Evolutionary conservation across 768 basidiomycete species (phyloP), one percentile per base, ranked within the genome.

Genomic region (Termitomyces eurrhizus): DNA sequence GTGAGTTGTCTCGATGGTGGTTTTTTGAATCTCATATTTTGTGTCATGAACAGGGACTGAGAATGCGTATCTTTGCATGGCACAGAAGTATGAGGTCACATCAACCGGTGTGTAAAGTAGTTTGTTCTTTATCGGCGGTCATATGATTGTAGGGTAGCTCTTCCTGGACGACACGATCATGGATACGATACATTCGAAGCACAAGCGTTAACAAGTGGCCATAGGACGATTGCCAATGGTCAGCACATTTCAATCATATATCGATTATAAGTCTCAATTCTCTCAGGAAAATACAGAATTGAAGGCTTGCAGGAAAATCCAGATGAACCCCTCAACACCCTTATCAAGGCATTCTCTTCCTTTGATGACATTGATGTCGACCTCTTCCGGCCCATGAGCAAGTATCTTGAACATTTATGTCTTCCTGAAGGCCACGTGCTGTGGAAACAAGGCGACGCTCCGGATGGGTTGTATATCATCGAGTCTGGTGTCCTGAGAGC

Each of bases 381-480:
- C 7, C 79, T 85, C 59, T 89, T 92, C 74, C 72, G 75, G 12
- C 80, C 86, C 1, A 79, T 98, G 56, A 73, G 80, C 2, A 78
- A 83, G 0, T 96, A 93, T 74, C 85, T 99, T 64, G 80, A 86
- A 56, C 83, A 83, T 12, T 71, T 87, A 44, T 71, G 82, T 3
- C 70, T 90, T 0, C 75, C 84, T 0, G 78, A 81, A 6, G 89
- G 86, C 0, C 70, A 78, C 37, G 78, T 87, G 0, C 79, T 98
- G 0, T 98, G 93, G 92, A 78, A 74, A 11, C 88, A 88, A 60
- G 86, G 80, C 26, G 93, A 95, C 53, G 68, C 72, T 0, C 80
- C 94, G 0, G 89, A 94, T 67, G 93, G 90, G 5, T 73, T 98
- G 32, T 98, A 95, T 75, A 80, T 98, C 67, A 87, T 99, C 65